Conservation (phyloP, 2,329 filamentous ascomycete genomes). For the Aspergillus puulaauensis region DNA sequence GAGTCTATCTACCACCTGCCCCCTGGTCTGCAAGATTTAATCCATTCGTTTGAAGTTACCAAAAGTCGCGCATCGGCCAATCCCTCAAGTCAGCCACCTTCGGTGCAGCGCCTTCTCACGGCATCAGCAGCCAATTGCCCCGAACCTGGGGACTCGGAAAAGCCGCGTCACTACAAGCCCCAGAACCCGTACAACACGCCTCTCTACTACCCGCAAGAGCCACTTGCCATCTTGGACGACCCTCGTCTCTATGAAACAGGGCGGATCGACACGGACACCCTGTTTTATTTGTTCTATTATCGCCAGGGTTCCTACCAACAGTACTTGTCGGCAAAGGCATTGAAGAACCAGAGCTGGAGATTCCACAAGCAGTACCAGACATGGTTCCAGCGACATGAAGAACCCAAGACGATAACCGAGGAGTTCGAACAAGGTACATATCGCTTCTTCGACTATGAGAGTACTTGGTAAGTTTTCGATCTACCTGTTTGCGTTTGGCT, state of each 20-base stretch:
- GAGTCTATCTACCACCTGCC: conserved; percentile 94
- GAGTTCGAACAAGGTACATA: conserved; percentile 99
- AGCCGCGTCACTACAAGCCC: conserved; percentile 80
- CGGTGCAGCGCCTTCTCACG: conserved; percentile 71
- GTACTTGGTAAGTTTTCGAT: conserved; percentile 75
- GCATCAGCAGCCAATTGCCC: conserved; percentile 73
- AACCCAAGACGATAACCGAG: conserved; percentile 97
- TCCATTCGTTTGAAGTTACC: conserved; percentile 85
- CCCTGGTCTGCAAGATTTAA: conserved; percentile 80
- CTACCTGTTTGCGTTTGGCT: conserved; percentile 20
- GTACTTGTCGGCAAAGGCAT: conserved; percentile 89
- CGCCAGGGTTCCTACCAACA: conserved; percentile 95
- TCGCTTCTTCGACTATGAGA: conserved; percentile 99
- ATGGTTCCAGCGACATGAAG: conserved; percentile 98
- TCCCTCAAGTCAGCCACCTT: conserved; percentile 57
- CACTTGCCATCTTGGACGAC: conserved; percentile 89
- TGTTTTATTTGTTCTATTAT: conserved; percentile 99
- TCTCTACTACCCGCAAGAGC: conserved; percentile 86
- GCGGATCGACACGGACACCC: conserved; percentile 88
- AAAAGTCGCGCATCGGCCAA: conserved; percentile 62
- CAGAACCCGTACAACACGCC: conserved; percentile 76
- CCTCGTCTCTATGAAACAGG: conserved; percentile 72
- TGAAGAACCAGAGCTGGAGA: conserved; percentile 97
- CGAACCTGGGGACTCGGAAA: conserved; percentile 75
- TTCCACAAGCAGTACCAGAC: conserved; percentile 99